phyloP scores from a whole-genome alignment of 2,329 filamentous ascomycete species.

The Neophaeococcomyces mojaviensis region DNA sequence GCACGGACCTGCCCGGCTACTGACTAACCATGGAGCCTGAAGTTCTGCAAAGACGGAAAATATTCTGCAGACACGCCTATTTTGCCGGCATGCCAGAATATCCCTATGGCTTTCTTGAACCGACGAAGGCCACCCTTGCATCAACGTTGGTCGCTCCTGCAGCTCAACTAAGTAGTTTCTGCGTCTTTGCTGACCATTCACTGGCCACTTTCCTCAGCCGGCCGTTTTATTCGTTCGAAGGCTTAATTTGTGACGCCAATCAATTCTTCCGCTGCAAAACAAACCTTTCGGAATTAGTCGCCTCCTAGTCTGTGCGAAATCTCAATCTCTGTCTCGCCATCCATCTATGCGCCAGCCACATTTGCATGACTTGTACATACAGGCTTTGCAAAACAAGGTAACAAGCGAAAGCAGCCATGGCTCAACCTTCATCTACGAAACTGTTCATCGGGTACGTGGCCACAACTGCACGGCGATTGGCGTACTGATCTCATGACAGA shows the following conservation, averaged over 20 bases:
- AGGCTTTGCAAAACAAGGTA: not conserved
- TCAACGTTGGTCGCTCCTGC: not conserved
- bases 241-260: not conserved
- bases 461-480: slow-evolving; percentile 9
- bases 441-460: slow-evolving; percentile 23
- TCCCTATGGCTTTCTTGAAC: not conserved
- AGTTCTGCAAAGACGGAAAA: not conserved
- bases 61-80: slow-evolving; percentile 1
- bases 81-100: not conserved
- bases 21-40: not conserved
- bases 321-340: no score
- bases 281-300: no score
- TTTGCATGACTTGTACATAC: not conserved
- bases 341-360: no score
- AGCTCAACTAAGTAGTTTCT: not conserved
- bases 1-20: not conserved
- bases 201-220: not conserved
- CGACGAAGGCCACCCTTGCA: not conserved
- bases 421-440: slow-evolving; percentile 18
- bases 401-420: not conserved
- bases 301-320: no score
- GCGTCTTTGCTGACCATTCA: not conserved
- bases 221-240: not conserved
- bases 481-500: slow-evolving; percentile 40
- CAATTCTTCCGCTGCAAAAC: no score